phyloP scores from a whole-genome alignment of 1,284 basidiomycete species.

The Malassezia sympodialis region DNA sequence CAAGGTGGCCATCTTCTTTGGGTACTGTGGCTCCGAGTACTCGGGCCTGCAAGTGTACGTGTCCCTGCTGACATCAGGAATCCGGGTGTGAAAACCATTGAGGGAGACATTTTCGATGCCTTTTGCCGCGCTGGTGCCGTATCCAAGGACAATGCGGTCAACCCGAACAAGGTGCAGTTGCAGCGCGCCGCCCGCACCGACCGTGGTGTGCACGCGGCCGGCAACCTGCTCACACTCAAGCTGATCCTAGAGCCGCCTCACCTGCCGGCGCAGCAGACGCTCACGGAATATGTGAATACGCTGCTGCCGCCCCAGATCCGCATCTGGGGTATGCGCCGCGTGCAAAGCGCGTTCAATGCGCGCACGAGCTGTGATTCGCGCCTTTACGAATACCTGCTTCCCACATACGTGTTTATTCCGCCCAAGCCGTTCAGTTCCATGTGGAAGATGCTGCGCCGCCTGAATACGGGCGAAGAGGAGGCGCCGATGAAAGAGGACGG shows the following conservation, averaged over 20 bases:
- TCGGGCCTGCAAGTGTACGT: conserved; percentile 91
- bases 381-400: conserved; percentile 94
- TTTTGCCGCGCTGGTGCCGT: conserved; percentile 81
- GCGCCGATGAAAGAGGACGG: conserved; percentile 15
- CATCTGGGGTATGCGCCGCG: conserved; percentile 81
- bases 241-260: conserved; percentile 39
- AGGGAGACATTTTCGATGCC: conserved; percentile 78
- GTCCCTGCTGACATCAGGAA: conserved; percentile 28
- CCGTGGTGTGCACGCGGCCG: conserved; percentile 92
- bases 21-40: conserved; percentile 59
- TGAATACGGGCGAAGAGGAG: conserved; percentile 18
- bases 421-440: conserved; percentile 60
- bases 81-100: conserved; percentile 67
- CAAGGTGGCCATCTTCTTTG: conserved; percentile 54
- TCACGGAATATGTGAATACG: conserved; percentile 70
- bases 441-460: conserved; percentile 31
- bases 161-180: conserved; percentile 78
- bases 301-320: conserved; percentile 79
- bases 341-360: conserved; percentile 86
- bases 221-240: conserved; percentile 60
- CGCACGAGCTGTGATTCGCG: conserved; percentile 66
- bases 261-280: conserved; percentile 27
- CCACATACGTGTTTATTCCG: conserved; percentile 83
- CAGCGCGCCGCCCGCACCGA: conserved; percentile 88
- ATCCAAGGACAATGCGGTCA: conserved; percentile 79